Evolutionary conservation across 2,329 filamentous ascomycete species (phyloP), one percentile per base, ranked within the genome.

Genomic region (Cadophora malorum): DNA sequence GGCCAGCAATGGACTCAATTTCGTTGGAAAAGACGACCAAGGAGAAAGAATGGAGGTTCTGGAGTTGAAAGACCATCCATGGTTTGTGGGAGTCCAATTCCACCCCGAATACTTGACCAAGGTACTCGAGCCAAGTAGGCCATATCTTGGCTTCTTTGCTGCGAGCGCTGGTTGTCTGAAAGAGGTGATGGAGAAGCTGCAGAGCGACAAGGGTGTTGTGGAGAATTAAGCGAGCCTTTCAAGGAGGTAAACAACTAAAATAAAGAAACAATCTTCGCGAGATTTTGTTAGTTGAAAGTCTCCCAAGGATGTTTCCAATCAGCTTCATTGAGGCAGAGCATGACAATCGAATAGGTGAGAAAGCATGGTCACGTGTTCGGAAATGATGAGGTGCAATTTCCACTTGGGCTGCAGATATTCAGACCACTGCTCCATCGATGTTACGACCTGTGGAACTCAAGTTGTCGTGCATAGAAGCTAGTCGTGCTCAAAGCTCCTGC

Each of bases 61-160:
- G 41, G 93, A 97, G 80, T 81, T 96, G 70, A 89, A 90, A 77
- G 89, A 95, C 71, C 93, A 97, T 78, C 91, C 91, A 0, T 97
- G 87, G 84, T 97, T 90, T 73, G 92, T 96, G 23, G 90, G 91
- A 70, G 91, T 96, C 10, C 94, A 97, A 79, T 95, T 91, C 79
- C 94, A 97, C 79, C 93, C 94, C 1, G 94, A 97, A 79, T 97
- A 95, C 77, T 83, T 92, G 63, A 90, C 86, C 73, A 86, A 91
- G 63, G 93, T 96, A 1, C 81, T 96, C 70, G 83, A 87, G 60
- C 92, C 92, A 0, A 90, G 87, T 76, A 88, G 88, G 77, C 89
- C 92, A 1, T 96, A 93, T 80, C 84, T 97, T 23, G 94, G 94
- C 56, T 94, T 97, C 78, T 86, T 97, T 58, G 93, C 94, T 41